phyloP scores from a whole-genome alignment of 345 rosid genomes.

The Combretum micranthum region DNA sequence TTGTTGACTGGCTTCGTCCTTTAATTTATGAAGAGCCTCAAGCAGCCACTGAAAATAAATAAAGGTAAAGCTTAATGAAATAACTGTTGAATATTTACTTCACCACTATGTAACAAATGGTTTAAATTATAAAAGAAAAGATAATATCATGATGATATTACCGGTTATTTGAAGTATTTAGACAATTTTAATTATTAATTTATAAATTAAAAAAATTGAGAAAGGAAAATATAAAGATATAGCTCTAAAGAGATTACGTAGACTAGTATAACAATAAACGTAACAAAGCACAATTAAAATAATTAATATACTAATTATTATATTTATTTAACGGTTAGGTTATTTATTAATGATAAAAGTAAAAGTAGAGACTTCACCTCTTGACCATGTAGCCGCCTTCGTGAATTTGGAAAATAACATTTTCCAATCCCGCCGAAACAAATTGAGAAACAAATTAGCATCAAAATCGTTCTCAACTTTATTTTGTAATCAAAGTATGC shows the following conservation, averaged over 20 bases:
- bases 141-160: too few relatives aligned
- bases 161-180: too few relatives aligned
- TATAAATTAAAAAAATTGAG: too few relatives aligned
- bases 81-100: neutral
- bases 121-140: too few relatives aligned
- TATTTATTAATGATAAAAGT: too few relatives aligned
- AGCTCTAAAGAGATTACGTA: too few relatives aligned
- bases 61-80: neutral
- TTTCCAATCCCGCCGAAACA: neutral
- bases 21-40: conserved; percentile 23
- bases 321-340: too few relatives aligned
- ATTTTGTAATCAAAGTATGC: neutral
- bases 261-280: too few relatives aligned
- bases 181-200: too few relatives aligned
- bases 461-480: neutral
- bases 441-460: neutral
- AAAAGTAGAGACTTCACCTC: conserved; percentile 16
- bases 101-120: neutral
- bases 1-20: conserved; percentile 16
- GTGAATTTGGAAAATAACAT: neutral
- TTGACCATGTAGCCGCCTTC: conserved; percentile 20
- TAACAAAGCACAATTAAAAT: too few relatives aligned
- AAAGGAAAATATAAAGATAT: too few relatives aligned
- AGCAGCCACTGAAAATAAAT: conserved; percentile 20
- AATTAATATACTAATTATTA: too few relatives aligned